These are phyloP conservation scores for Kwoniella newhampshirensis DNA, from an alignment of 768 basidiomycete species.

Conservation along the genomic window DNA sequence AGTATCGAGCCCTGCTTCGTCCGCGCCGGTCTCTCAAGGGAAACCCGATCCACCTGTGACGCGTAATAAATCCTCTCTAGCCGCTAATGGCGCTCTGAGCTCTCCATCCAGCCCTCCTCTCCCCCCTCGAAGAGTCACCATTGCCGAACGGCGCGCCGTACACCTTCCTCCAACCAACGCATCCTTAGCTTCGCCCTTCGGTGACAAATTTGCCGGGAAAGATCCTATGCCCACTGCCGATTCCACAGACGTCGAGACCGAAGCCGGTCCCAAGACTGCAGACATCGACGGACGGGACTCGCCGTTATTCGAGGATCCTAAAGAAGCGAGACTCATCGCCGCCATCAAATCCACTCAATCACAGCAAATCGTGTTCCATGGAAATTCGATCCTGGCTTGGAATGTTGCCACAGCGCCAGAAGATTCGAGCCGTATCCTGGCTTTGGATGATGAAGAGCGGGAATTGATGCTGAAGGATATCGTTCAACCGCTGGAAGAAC, in stretches of 20 bases:
- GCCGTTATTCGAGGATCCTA: slow-evolving; percentile 20
- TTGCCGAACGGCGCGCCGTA: slow-evolving; percentile 42
- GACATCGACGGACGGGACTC: slow-evolving; percentile 24
- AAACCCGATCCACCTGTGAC: background rate
- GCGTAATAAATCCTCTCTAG: background rate
- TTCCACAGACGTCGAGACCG: slow-evolving; percentile 39
- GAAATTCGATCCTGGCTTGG: slow-evolving; percentile 26
- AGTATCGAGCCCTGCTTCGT: slow-evolving; percentile 1
- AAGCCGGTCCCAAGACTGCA: slow-evolving; percentile 27
- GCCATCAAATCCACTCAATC: slow-evolving; percentile 28
- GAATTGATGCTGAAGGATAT: background rate
- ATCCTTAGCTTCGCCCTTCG: slow-evolving; percentile 39
- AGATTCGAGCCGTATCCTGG: background rate
- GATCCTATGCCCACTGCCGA: slow-evolving; percentile 37
- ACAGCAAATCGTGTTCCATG: slow-evolving; percentile 12
- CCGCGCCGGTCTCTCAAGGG: background rate
- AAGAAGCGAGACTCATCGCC: slow-evolving; percentile 17
- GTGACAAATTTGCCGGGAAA: slow-evolving; percentile 12
- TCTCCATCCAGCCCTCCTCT: slow-evolving; percentile 8
- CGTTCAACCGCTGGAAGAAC: slow-evolving; percentile 1
- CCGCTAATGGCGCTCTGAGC: background rate
- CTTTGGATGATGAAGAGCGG: slow-evolving; percentile 8
- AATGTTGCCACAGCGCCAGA: slow-evolving; percentile 31
- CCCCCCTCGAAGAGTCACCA: slow-evolving; percentile 19
- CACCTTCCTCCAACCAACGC: slow-evolving; percentile 29